Base-by-base conservation (phyloP, 2,329 filamentous ascomycete genomes). In the Didymella glomerata region DNA sequence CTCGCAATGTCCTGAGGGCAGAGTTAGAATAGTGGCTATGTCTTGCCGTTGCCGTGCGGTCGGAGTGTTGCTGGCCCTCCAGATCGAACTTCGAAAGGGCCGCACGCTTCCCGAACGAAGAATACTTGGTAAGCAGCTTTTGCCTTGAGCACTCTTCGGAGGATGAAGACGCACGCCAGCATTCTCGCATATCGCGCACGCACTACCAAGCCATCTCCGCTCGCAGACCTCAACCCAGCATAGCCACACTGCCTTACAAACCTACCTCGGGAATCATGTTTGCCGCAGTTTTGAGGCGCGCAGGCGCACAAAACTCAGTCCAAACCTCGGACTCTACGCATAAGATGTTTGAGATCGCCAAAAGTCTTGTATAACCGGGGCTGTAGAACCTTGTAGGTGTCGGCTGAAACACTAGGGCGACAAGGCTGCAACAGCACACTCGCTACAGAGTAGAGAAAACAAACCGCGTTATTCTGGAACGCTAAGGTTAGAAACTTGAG, bases 401-500 rank as follows among this genome's bases (percentile, higher is more conserved):
- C 65, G 66, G 54, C 62, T 69, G 67, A 69, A 69, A 69, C 67
- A 49, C 65, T 68, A 63, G 63, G 48, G 65, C 58, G 61, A 65
- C 65, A 54, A 46, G 54, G 28, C 50, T 67, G 63, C 65, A 58
- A 66, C 65, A 62, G 52, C 27, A 41, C 30, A 24, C 24, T 40
- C 30, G 22, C 36, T 32, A 5, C 27, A 24, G 22, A 38, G 24
- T 4, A 13, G n/a, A 22, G 45, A 54, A 48, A 25, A 48, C 28
- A 6, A 40, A 34, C 20, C 30, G 34, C 45, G n/a, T 13, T 38
- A 45, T 52, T 54, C n/a, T 52, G 55, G 45, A 34, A 54, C 41
- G 36, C 46, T 56, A 40, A 25, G 24, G 13, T 58, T 34, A 40
- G 48, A 60, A 56, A 57, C 57, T 38, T 48, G 22, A 32, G 18